phyloP scores from a whole-genome alignment of 257 asterid genomes.

The Fraxinus anomala region DNA sequence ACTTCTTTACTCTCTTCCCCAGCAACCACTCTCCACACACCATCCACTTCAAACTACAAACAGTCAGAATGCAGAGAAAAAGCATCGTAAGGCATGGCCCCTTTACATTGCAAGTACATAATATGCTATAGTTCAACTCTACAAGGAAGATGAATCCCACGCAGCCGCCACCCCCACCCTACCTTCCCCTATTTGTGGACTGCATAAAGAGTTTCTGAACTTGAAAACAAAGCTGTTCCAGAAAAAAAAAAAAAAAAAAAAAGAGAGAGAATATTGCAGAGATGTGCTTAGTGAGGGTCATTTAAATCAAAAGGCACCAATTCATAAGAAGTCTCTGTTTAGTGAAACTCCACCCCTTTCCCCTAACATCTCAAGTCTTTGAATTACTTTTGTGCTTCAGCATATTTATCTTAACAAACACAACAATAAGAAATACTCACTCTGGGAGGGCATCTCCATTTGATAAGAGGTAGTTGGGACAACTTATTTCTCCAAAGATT shows the following conservation, averaged over 20 bases:
- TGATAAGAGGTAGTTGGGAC: conserved; percentile 65
- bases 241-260: not conserved
- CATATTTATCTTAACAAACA: not conserved
- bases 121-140: not conserved
- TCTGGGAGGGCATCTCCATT: conserved; percentile 75
- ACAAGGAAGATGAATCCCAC: not conserved
- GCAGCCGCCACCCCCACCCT: no score
- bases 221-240: not conserved
- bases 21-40: conserved; percentile 66
- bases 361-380: not conserved
- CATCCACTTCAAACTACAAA: conserved; percentile 59
- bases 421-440: conserved; percentile 43
- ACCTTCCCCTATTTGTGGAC: not conserved
- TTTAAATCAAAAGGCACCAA: not conserved
- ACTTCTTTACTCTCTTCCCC: conserved; percentile 85
- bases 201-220: not conserved
- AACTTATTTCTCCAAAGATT: conserved; percentile 49
- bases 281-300: no score
- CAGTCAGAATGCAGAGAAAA: not conserved
- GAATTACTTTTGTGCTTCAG: not conserved
- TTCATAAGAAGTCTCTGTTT: not conserved
- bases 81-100: conserved; percentile 19
- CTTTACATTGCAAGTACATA: not conserved
- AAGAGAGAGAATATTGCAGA: not conserved
- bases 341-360: not conserved